Percentiles rank a stretch among this genome's conserved stretches.
These are phyloP conservation scores for Gracilaria domingensis DNA, from an alignment of 23 red algal genomes.

Conservation along the genomic window DNA sequence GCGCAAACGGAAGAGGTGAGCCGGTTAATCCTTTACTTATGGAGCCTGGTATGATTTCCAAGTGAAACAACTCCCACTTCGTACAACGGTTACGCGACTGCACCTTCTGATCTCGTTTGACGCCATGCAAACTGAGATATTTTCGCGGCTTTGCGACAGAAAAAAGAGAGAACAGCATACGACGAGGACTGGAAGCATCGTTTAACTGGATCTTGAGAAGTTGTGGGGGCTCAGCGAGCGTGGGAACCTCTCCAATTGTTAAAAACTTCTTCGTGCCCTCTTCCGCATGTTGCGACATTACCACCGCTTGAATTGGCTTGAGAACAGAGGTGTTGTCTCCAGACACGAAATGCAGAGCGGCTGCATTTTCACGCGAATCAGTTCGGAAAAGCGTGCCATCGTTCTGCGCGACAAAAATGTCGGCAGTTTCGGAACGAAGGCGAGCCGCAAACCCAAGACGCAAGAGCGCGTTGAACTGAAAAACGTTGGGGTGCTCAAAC, in stretches of 20 bases:
- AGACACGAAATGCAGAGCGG: constrained; percentile 29
- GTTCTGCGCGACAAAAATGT: constrained; percentile 28
- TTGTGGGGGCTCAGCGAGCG: constrained; percentile 3
- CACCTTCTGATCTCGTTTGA: constrained; percentile 2
- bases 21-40: constrained; percentile 9
- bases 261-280: constrained; percentile 15
- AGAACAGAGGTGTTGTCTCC: constrained; percentile 14
- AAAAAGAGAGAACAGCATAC: constrained; percentile 47
- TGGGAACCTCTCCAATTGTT: constrained; percentile 1
- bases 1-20: background rate
- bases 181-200: constrained; percentile 7
- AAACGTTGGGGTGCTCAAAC: constrained; percentile 43
- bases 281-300: background rate
- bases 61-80: constrained; percentile 63
- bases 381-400: constrained; percentile 1
- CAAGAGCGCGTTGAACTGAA: constrained; percentile 24
- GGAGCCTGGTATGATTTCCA: constrained; percentile 58
- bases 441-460: constrained; percentile 55
- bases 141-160: background rate
- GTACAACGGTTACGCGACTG: background rate
- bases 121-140: constrained; percentile 26
- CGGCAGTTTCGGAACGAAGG: constrained; percentile 48
- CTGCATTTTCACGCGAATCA: background rate
- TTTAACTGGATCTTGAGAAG: constrained; percentile 45
- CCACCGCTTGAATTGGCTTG: constrained; percentile 20